These are phyloP conservation scores for Syzygium oleosum DNA, from an alignment of 345 rosid species.

Conservation along the genomic window DNA sequence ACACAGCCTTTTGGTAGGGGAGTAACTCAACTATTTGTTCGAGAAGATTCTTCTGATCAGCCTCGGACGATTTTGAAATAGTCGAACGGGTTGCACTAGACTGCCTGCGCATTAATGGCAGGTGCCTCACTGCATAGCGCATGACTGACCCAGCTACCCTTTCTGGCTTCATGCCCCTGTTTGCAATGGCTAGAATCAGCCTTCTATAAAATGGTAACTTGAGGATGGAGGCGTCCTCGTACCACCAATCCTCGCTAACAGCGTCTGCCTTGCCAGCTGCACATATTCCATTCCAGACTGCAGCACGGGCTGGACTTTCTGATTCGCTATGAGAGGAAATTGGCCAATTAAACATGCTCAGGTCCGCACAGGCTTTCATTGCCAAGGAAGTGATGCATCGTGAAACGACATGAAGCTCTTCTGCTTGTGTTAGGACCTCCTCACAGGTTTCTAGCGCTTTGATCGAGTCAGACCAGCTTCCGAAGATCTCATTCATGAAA, in stretches of 20 bases:
- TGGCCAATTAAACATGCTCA: conserved; percentile 54
- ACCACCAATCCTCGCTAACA: conserved; percentile 77
- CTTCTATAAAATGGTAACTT: conserved; percentile 47
- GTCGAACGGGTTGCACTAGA: conserved; percentile 20
- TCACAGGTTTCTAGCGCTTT: conserved; percentile 67
- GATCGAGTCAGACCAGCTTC: conserved; percentile 62
- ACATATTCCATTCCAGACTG: conserved; percentile 71
- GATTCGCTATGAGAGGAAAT: conserved; percentile 25
- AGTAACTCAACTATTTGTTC: conserved; percentile 70
- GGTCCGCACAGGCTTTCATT: conserved; percentile 66
- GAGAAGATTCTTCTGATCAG: conserved; percentile 52
- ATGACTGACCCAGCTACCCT: conserved; percentile 52
- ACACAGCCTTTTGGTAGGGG: conserved; percentile 40
- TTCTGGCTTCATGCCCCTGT: conserved; percentile 48
- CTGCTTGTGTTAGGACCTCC: conserved; percentile 52
- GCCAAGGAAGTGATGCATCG: conserved; percentile 77
- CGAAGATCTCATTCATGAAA: conserved; percentile 49
- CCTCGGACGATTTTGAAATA: conserved; percentile 18
- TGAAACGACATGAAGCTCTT: conserved; percentile 68
- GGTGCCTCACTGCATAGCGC: conserved; percentile 61
- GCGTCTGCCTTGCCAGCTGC: conserved; percentile 19
- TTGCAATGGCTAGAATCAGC: conserved; percentile 47
- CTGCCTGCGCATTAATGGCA: conserved; percentile 56
- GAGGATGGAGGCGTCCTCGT: conserved; percentile 60
- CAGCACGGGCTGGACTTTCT: background rate